These are phyloP conservation scores for Periconia sp. DNA, from an alignment of 2,329 filamentous ascomycete species.

Conservation along the genomic window DNA sequence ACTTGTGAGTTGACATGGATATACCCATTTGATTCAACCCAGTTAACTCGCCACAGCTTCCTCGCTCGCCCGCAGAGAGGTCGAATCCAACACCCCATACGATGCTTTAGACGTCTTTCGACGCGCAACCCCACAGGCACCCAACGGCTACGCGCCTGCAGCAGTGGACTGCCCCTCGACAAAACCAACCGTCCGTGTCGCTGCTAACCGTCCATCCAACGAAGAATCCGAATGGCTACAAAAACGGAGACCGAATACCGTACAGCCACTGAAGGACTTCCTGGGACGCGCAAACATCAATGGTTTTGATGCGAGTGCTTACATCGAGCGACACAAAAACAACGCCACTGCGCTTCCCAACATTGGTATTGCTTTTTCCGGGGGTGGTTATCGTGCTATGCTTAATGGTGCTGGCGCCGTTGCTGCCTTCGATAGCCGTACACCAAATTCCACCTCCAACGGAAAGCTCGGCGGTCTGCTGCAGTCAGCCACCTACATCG, in stretches of 20 bases:
- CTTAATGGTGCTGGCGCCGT: constrained; percentile 80
- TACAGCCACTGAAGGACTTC: constrained; percentile 74
- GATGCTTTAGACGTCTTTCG: constrained; percentile 24
- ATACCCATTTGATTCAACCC: not conserved
- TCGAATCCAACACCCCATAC: constrained; percentile 18
- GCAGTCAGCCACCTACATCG: constrained; percentile 78
- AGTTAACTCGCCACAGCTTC: constrained; percentile 31
- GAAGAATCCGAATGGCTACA: constrained; percentile 75
- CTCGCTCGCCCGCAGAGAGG: constrained; percentile 23
- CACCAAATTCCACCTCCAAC: constrained; percentile 58
- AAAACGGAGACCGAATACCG: constrained; percentile 69
- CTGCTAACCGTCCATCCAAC: constrained; percentile 62
- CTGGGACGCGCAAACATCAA: constrained; percentile 71
- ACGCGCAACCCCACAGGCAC: constrained; percentile 56
- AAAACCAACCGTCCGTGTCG: constrained; percentile 68
- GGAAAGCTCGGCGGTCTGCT: constrained; percentile 80
- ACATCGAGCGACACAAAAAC: constrained; percentile 62
- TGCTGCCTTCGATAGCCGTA: constrained; percentile 76
- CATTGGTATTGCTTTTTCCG: constrained; percentile 76
- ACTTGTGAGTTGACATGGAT: constrained; percentile 24
- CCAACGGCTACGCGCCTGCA: constrained; percentile 72
- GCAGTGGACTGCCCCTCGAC: constrained; percentile 67
- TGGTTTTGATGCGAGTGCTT: constrained; percentile 74
- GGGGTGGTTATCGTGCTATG: constrained; percentile 85
- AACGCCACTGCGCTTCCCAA: constrained; percentile 64